phyloP scores from a whole-genome alignment of 1,139 yeast species.

The Pichia sp. region DNA sequence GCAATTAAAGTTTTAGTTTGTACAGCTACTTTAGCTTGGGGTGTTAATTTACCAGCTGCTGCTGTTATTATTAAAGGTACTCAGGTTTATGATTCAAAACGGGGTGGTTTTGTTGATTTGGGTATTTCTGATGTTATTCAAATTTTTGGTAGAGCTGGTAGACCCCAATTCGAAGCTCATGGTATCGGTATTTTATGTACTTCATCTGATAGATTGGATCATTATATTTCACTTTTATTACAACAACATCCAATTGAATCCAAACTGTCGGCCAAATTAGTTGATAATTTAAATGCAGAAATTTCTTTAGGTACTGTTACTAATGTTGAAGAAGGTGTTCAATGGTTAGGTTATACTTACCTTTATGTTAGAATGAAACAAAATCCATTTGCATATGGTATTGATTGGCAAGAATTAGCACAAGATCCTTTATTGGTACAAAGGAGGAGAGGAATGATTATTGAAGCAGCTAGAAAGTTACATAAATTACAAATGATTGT shows the following conservation, averaged over 20 bases:
- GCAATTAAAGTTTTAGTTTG: constrained; percentile 87
- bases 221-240: constrained; percentile 77
- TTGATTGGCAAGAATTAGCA: constrained; percentile 77
- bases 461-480: constrained; percentile 72
- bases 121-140: constrained; percentile 97
- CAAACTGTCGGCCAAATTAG: constrained; percentile 64
- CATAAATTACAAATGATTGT: constrained; percentile 89
- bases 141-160: constrained; percentile 98
- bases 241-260: constrained; percentile 98
- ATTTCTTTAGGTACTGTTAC: constrained; percentile 94
- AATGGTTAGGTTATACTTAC: constrained; percentile 96
- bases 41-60: constrained; percentile 97
- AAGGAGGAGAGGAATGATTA: constrained; percentile 67
- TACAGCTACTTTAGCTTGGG: constrained; percentile 99
- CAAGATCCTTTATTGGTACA: constrained; percentile 78
- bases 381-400: constrained; percentile 91
- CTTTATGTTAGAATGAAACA: constrained; percentile 91
- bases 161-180: constrained; percentile 90
- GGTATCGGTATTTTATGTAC: constrained; percentile 94
- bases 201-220: constrained; percentile 73
- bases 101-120: constrained; percentile 88
- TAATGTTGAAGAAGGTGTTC: constrained; percentile 87
- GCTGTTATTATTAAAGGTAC: constrained; percentile 96
- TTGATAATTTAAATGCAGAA: constrained; percentile 93
- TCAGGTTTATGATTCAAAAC: constrained; percentile 88